These are phyloP conservation scores for Camelina laxa DNA, from an alignment of 345 rosid species.

Conservation along the genomic window DNA sequence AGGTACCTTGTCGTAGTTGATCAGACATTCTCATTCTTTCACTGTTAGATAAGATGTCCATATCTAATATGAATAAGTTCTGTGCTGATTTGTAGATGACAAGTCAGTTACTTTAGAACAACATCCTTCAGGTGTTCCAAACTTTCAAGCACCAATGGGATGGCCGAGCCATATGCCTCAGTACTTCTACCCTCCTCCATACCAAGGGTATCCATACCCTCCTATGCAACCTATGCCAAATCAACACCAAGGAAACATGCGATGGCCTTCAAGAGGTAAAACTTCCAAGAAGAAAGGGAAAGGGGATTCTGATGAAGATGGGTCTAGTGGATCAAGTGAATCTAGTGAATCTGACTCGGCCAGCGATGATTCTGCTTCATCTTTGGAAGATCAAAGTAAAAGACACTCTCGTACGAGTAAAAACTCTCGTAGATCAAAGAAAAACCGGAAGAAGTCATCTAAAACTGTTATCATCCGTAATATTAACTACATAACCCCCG, in stretches of 20 bases:
- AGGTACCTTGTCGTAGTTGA: conserved; percentile 5
- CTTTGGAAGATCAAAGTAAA: conserved; percentile 48
- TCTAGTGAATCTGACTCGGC: conserved; percentile 59
- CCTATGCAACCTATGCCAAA: conserved; percentile 57
- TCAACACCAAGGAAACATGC: conserved; percentile 56
- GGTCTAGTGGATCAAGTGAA: conserved; percentile 47
- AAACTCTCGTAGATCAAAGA: conserved; percentile 42
- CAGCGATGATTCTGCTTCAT: conserved; percentile 57
- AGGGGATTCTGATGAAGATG: conserved; percentile 55
- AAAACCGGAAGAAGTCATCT: conserved; percentile 65
- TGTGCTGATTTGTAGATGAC: conserved; percentile 52
- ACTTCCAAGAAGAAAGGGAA: conserved; percentile 47
- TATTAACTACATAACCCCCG: conserved; percentile 84
- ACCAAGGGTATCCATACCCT: conserved; percentile 76
- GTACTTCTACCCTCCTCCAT: conserved; percentile 69
- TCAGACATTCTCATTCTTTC: background rate
- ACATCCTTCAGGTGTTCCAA: conserved; percentile 43
- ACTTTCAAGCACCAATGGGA: conserved; percentile 58
- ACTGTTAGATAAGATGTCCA: background rate
- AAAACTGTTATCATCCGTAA: conserved; percentile 82
- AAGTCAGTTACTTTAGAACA: conserved; percentile 46
- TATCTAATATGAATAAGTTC: conserved; percentile 11
- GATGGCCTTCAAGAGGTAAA: conserved; percentile 58
- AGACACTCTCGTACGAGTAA: conserved; percentile 52
- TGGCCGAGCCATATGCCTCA: conserved; percentile 81